These are phyloP conservation scores for Holtermannia corniformis DNA, from an alignment of 768 basidiomycete species.

Conservation along the genomic window DNA sequence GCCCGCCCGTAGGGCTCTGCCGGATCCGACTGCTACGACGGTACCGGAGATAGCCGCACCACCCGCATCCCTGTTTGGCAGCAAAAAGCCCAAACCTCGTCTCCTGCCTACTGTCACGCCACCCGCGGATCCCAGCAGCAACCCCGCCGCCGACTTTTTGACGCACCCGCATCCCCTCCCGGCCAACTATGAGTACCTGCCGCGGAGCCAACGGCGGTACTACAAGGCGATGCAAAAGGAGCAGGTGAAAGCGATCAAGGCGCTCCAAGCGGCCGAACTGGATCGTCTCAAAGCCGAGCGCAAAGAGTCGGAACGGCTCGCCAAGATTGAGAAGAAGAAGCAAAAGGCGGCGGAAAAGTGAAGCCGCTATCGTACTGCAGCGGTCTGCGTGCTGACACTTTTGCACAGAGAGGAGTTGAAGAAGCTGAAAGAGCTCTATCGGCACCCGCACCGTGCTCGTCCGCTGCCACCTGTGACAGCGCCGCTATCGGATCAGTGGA, in stretches of 20 bases:
- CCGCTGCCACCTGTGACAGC: constrained; percentile 4
- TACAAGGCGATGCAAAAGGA: constrained; percentile 1
- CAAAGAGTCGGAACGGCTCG: constrained; percentile 9
- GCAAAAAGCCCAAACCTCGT: background rate
- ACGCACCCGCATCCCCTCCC: background rate
- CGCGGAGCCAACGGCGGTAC: background rate
- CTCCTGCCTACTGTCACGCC: background rate
- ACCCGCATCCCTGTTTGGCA: too few relatives aligned
- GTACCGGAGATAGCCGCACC: too few relatives aligned
- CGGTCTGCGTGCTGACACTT: background rate
- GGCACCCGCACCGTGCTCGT: constrained; percentile 10
- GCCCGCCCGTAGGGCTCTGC: too few relatives aligned
- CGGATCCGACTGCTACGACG: too few relatives aligned
- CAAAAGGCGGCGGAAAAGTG: constrained; percentile 19
- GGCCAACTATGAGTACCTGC: background rate
- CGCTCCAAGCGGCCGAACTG: constrained; percentile 1
- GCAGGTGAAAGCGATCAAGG: constrained; percentile 4
- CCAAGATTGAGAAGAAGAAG: constrained; percentile 7
- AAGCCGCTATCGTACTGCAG: constrained; percentile 6
- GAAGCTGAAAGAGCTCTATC: constrained; percentile 7
- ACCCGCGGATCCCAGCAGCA: too few relatives aligned
- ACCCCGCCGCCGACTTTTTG: background rate
- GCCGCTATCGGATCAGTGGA: background rate
- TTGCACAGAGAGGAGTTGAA: constrained; percentile 9
- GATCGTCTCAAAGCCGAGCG: background rate